These are phyloP conservation scores for Aspergillus affinis DNA, from an alignment of 495 filamentous ascomycete genomes.

Conservation along the genomic window DNA sequence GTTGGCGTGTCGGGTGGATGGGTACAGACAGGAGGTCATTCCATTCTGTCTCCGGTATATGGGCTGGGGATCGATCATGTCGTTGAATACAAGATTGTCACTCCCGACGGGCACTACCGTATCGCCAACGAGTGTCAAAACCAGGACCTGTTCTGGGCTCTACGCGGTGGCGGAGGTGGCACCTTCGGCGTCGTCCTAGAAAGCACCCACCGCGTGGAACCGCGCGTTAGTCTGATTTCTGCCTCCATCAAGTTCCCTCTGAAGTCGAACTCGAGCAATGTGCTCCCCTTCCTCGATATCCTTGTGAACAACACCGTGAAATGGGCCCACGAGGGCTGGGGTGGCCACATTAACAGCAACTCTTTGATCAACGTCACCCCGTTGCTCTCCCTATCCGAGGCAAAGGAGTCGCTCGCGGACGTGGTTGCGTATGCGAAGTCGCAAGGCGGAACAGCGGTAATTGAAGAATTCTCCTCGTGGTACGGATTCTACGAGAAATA, in stretches of 20 bases:
- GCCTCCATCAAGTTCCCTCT: constrained; percentile 35
- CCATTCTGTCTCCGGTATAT: constrained; percentile 35
- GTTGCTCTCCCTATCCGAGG: constrained; percentile 28
- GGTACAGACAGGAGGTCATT: constrained; percentile 43
- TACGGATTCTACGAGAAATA: constrained; percentile 38
- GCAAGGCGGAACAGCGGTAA: constrained; percentile 28
- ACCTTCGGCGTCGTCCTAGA: constrained; percentile 54
- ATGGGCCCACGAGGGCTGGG: constrained; percentile 51
- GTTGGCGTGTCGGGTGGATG: constrained; percentile 42
- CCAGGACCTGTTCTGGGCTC: constrained; percentile 50
- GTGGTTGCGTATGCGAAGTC: constrained; percentile 29
- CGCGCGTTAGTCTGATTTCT: constrained; percentile 27
- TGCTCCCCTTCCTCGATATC: constrained; percentile 35
- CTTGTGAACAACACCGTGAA: constrained; percentile 38
- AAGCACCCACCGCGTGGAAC: constrained; percentile 40
- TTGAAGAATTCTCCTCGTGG: constrained; percentile 32
- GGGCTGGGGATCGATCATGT: constrained; percentile 52
- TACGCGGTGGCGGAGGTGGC: constrained; percentile 56
- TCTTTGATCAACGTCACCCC: constrained; percentile 41
- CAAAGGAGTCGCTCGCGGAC: constrained; percentile 28
- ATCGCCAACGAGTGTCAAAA: constrained; percentile 43
- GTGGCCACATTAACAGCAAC: constrained; percentile 41
- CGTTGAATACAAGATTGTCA: constrained; percentile 44
- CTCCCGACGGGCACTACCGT: constrained; percentile 41
- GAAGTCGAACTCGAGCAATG: constrained; percentile 26